Percentiles rank a stretch among this genome's conserved stretches.
phyloP scores from a whole-genome alignment of 768 basidiomycete species.

The Xerocomellus chrysenteron region DNA sequence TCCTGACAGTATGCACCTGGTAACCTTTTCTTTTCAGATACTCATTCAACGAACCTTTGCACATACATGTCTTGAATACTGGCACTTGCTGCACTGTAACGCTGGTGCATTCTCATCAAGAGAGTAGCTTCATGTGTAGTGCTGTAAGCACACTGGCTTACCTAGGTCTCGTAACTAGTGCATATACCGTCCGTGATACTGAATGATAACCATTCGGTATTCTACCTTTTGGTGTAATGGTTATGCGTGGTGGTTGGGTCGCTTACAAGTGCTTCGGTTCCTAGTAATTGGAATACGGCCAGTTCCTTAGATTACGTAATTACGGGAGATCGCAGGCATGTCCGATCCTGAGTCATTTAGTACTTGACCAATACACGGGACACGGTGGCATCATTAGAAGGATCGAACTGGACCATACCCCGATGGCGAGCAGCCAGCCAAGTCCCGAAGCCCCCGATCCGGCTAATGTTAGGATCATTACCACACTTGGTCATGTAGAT shows the following conservation, averaged over 20 bases:
- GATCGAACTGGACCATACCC: constrained; percentile 3
- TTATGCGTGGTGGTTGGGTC: no score
- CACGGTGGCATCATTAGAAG: not conserved
- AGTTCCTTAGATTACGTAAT: constrained; percentile 4
- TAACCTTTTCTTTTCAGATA: not conserved
- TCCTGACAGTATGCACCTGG: not conserved
- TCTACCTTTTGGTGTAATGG: no score
- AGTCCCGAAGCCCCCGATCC: constrained; percentile 30
- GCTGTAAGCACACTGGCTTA: no score
- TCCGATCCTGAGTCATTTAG: not conserved
- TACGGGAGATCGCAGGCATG: not conserved
- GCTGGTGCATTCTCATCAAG: no score
- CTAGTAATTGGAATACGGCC: no score
- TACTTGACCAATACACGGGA: not conserved
- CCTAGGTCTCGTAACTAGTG: no score
- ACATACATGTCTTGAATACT: no score
- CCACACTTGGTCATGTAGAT: constrained; percentile 88
- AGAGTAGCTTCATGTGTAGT: no score
- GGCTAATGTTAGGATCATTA: constrained; percentile 69
- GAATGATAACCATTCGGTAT: no score
- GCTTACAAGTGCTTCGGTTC: no score
- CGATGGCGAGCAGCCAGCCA: constrained; percentile 22
- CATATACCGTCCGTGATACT: no score
- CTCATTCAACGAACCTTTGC: not conserved
- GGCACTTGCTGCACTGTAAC: no score